phyloP scores from a whole-genome alignment of 163 green algal genomes.

The Volvox carteri region DNA sequence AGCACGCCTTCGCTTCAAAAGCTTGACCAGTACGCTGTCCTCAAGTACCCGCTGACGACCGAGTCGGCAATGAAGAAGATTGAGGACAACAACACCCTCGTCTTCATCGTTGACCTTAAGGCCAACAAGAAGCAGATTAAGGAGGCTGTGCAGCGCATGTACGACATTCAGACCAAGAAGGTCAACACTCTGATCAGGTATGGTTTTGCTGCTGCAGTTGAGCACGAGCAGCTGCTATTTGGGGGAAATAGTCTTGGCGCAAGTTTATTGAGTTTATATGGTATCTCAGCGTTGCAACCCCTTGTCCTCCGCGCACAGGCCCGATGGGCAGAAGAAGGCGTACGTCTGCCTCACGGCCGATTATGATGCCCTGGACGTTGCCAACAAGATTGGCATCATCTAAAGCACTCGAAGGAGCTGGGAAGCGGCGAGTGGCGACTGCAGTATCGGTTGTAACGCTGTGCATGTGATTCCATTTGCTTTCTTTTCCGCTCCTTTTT shows the following conservation, averaged over 20 bases:
- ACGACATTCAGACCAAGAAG: slow-evolving; percentile 98
- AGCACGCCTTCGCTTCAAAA: slow-evolving; percentile 81
- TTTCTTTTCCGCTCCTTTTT: neutral
- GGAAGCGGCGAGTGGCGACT: slow-evolving; percentile 24
- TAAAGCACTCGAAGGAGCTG: slow-evolving; percentile 74
- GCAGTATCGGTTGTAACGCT: slow-evolving; percentile 30
- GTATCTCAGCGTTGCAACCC: no score
- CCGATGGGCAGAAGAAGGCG: slow-evolving; percentile 98
- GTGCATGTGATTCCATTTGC: slow-evolving; percentile 11
- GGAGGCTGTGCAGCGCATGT: slow-evolving; percentile 93
- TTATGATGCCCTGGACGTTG: slow-evolving; percentile 98
- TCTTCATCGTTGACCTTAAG: slow-evolving; percentile 94
- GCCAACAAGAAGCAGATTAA: slow-evolving; percentile 97
- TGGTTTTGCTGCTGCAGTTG: neutral
- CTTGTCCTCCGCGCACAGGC: slow-evolving; percentile 68
- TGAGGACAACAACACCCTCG: slow-evolving; percentile 99
- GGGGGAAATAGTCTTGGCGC: no score
- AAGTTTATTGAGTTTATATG: no score
- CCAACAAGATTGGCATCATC: slow-evolving; percentile 99
- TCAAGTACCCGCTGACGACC: slow-evolving; percentile 98
- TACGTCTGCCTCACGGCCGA: slow-evolving; percentile 96
- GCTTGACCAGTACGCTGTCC: slow-evolving; percentile 92
- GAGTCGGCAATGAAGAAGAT: slow-evolving; percentile 99
- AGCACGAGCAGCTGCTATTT: no score
- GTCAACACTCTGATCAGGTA: slow-evolving; percentile 99